Percentiles rank a stretch among this genome's conserved stretches.
Conservation (phyloP, 495 filamentous ascomycete species). For the Gamarada debralockiae region DNA sequence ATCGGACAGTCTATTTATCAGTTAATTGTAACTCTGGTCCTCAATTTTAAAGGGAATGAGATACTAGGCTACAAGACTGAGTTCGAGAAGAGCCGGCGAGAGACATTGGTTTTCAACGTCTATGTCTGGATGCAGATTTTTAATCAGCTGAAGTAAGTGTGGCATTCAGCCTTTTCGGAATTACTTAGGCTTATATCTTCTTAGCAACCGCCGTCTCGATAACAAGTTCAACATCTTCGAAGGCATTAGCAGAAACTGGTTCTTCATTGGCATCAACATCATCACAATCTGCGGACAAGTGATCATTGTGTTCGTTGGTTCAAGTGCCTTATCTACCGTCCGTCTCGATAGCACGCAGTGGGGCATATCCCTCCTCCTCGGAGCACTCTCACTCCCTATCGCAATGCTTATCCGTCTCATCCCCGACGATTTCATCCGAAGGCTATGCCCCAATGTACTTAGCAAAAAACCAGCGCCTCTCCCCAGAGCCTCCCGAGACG, state of each 20-base stretch:
- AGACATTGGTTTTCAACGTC: slow-evolving; percentile 84
- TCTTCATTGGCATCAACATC: slow-evolving; percentile 77
- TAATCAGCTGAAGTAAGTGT: slow-evolving; percentile 82
- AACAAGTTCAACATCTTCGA: slow-evolving; percentile 90
- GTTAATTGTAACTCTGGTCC: slow-evolving; percentile 68
- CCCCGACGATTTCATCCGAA: slow-evolving; percentile 57
- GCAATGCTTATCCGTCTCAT: slow-evolving; percentile 67
- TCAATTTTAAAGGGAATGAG: slow-evolving; percentile 65
- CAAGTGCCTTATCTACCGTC: slow-evolving; percentile 67
- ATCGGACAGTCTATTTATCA: slow-evolving; percentile 82
- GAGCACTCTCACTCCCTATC: slow-evolving; percentile 67
- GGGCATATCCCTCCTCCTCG: slow-evolving; percentile 70
- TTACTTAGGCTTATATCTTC: slow-evolving; percentile 25
- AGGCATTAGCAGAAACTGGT: slow-evolving; percentile 70
- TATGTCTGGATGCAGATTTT: slow-evolving; percentile 98
- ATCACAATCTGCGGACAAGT: slow-evolving; percentile 78
- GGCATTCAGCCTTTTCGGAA: slow-evolving; percentile 10
- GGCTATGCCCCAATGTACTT: slow-evolving; percentile 63
- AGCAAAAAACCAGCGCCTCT: slow-evolving; percentile 58
- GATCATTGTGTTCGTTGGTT: slow-evolving; percentile 76
- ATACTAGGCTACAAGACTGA: slow-evolving; percentile 53
- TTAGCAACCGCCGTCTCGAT: slow-evolving; percentile 77
- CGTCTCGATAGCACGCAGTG: slow-evolving; percentile 63
- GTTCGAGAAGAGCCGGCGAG: slow-evolving; percentile 45
- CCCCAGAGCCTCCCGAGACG: slow-evolving; percentile 69